Conservation (phyloP, 371 early-diverging fungal genomes). For the Lichtheimia hyalospora region DNA sequence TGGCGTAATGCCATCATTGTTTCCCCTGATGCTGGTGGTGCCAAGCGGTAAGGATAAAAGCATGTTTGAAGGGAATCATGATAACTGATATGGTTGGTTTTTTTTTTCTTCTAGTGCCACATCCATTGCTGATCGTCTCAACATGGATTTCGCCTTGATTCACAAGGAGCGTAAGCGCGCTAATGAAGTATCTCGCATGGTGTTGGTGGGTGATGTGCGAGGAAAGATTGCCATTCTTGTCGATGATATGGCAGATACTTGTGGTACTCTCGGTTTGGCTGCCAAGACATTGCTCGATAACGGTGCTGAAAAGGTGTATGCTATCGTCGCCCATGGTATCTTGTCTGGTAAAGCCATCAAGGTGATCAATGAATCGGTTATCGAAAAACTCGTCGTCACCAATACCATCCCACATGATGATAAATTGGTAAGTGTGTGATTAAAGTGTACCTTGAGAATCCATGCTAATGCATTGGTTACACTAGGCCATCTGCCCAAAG, state of each 20-base stretch:
- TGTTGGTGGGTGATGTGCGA: slow-evolving; percentile 93
- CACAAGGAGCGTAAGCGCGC: slow-evolving; percentile 97
- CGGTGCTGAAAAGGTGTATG: slow-evolving; percentile 91
- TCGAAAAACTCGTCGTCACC: slow-evolving; percentile 86
- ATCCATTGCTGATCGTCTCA: slow-evolving; percentile 93
- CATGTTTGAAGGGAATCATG: too few species aligned
- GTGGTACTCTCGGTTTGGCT: slow-evolving; percentile 92
- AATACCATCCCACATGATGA: slow-evolving; percentile 94
- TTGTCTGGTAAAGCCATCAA: slow-evolving; percentile 90
- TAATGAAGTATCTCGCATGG: slow-evolving; percentile 94
- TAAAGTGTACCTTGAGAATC: background rate
- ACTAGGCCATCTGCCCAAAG: slow-evolving; percentile 75
- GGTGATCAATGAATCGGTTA: slow-evolving; percentile 83
- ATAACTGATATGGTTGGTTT: background rate
- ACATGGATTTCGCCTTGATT: slow-evolving; percentile 95
- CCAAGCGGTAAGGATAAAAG: slow-evolving; percentile 76
- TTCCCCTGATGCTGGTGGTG: slow-evolving; percentile 97
- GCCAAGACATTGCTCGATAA: slow-evolving; percentile 89
- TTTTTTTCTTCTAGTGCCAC: slow-evolving; percentile 70
- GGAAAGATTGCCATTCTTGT: slow-evolving; percentile 91
- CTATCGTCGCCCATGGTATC: slow-evolving; percentile 94
- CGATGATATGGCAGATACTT: slow-evolving; percentile 98
- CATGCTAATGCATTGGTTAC: background rate
- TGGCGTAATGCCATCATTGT: slow-evolving; percentile 89
- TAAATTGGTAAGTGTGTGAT: slow-evolving; percentile 56